Percentiles rank a stretch among this genome's conserved stretches.
Evolutionary conservation across 1,284 basidiomycete species (phyloP).

Genomic region (Rhodotorula sp.): DNA sequence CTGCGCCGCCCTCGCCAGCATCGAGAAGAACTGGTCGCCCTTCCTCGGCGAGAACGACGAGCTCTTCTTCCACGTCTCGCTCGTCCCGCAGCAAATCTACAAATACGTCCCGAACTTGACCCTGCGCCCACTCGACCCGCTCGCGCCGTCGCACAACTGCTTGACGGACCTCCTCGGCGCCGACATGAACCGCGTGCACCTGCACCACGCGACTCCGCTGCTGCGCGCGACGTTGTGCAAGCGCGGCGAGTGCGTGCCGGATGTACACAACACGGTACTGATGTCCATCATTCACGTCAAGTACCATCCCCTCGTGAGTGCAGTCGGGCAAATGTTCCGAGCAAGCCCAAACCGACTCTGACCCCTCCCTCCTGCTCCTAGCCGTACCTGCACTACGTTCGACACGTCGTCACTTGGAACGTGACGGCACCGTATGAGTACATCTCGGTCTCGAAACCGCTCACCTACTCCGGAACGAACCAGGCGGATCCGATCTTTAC

Average conservation of each 20-base stretch:
- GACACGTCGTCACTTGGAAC: slow-evolving; percentile 36
- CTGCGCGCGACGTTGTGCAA: slow-evolving; percentile 31
- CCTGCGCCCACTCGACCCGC: slow-evolving; percentile 27
- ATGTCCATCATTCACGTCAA: slow-evolving; percentile 38
- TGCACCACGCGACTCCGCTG: slow-evolving; percentile 38
- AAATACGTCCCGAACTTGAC: slow-evolving; percentile 30
- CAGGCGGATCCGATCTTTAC: slow-evolving; percentile 40
- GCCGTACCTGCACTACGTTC: slow-evolving; percentile 36
- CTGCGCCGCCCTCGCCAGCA: neutral
- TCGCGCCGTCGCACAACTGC: slow-evolving; percentile 34
- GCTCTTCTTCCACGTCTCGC: slow-evolving; percentile 38
- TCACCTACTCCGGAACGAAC: slow-evolving; percentile 36
- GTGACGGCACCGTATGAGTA: slow-evolving; percentile 34
- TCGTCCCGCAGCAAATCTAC: slow-evolving; percentile 37
- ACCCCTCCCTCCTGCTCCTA: neutral
- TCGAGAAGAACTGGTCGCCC: slow-evolving; percentile 36
- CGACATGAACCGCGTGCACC: slow-evolving; percentile 35
- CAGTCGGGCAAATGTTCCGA: neutral
- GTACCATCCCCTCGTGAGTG: slow-evolving; percentile 30
- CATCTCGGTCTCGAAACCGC: slow-evolving; percentile 32
- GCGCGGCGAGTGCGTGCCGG: slow-evolving; percentile 35
- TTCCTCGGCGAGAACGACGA: slow-evolving; percentile 32
- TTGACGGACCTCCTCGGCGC: slow-evolving; percentile 27
- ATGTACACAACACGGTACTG: slow-evolving; percentile 36
- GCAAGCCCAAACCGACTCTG: too few relatives aligned